phyloP scores from a whole-genome alignment of 2,329 filamentous ascomycete species.

The Fusarium lateritium region DNA sequence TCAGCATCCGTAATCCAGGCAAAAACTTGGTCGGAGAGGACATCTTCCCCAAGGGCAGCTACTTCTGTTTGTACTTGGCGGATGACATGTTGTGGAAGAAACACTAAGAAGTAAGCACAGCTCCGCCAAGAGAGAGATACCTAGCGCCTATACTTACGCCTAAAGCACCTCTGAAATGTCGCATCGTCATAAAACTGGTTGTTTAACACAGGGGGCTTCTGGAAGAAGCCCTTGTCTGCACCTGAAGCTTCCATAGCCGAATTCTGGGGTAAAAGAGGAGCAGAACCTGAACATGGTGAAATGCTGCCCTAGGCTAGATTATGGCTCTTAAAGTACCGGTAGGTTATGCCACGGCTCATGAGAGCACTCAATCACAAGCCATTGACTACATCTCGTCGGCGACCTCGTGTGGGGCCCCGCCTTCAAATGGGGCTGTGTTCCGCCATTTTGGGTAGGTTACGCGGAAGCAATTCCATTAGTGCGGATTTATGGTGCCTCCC shows the following conservation, averaged over 20 bases:
- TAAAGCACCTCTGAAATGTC: constrained; percentile 66
- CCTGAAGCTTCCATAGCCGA: constrained; percentile 60
- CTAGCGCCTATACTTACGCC: constrained; percentile 56
- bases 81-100: constrained; percentile 60
- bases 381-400: constrained; percentile 27
- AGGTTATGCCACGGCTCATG: constrained; percentile 1
- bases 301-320: background rate
- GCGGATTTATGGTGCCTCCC: background rate
- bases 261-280: constrained; percentile 1
- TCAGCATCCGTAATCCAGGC: constrained; percentile 75
- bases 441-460: constrained; percentile 24
- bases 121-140: too few relatives aligned
- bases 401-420: constrained; percentile 38
- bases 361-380: constrained; percentile 38
- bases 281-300: constrained; percentile 2
- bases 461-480: constrained; percentile 44
- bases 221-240: constrained; percentile 69
- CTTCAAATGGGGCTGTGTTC: constrained; percentile 29
- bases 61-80: constrained; percentile 61
- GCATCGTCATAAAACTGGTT: constrained; percentile 72
- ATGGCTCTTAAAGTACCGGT: constrained; percentile 6
- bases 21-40: constrained; percentile 69
- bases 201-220: constrained; percentile 63
- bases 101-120: constrained; percentile 57
- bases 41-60: constrained; percentile 64